These are phyloP conservation scores for Zymoseptoria tritici DNA, from an alignment of 2,329 filamentous ascomycete species.

Conservation along the genomic window DNA sequence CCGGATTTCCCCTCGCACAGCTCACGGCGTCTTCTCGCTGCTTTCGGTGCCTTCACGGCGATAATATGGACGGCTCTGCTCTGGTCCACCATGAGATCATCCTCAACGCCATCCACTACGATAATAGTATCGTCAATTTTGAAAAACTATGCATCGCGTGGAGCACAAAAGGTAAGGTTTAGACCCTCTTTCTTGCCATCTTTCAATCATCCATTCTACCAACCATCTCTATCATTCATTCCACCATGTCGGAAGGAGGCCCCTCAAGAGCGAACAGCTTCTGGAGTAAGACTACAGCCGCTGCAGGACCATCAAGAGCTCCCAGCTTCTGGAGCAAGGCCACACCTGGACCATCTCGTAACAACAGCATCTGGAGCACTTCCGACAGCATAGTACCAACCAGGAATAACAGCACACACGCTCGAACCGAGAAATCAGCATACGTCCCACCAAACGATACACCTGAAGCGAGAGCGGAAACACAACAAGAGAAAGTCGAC, in stretches of 20 bases:
- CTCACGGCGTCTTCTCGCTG: constrained; percentile 5
- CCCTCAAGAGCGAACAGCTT: constrained; percentile 17
- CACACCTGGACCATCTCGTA: constrained; percentile 1
- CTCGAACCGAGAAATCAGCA: constrained; percentile 13
- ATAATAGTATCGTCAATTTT: not conserved
- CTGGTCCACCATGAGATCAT: constrained; percentile 17
- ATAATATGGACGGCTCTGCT: constrained; percentile 14
- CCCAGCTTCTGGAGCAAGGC: constrained; percentile 17
- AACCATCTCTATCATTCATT: not conserved
- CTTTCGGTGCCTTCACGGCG: constrained; percentile 16
- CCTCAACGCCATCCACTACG: constrained; percentile 7
- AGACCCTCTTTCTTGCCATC: not conserved
- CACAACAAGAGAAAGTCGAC: constrained; percentile 14
- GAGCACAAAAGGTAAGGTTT: constrained; percentile 17
- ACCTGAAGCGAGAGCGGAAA: constrained; percentile 19
- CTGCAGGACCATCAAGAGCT: constrained; percentile 16
- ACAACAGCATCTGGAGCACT: constrained; percentile 1
- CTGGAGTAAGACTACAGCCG: constrained; percentile 13
- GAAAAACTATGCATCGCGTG: not conserved
- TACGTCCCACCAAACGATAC: constrained; percentile 15
- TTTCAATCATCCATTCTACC: not conserved
- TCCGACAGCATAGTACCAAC: constrained; percentile 12
- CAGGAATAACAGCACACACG: constrained; percentile 16
- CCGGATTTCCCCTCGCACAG: not conserved
- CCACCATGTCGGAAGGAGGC: not conserved